Percentiles rank a stretch among this genome's conserved stretches.
phyloP scores from a whole-genome alignment of 305 asterid genomes.

The Andrographis paniculata region DNA sequence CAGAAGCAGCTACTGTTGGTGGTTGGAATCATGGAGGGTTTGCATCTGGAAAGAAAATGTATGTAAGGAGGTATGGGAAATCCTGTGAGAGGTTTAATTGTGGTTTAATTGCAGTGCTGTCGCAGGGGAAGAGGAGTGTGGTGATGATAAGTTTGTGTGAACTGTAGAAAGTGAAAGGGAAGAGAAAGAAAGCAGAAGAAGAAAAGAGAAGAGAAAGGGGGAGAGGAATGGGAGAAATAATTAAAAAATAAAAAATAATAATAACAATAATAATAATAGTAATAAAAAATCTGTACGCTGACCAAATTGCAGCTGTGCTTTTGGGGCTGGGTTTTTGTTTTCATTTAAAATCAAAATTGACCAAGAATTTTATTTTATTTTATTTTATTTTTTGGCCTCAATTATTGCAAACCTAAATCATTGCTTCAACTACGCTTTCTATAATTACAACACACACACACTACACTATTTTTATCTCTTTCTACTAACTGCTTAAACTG shows the following conservation, averaged over 20 bases:
- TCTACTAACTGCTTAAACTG: too few relatives aligned
- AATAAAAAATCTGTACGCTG: not conserved
- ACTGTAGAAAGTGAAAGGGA: slow-evolving; percentile 3
- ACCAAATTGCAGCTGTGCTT: slow-evolving; percentile 9
- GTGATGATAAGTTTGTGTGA: not conserved
- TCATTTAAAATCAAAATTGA: not conserved
- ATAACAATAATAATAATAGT: too few relatives aligned
- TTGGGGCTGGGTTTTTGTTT: slow-evolving; percentile 13
- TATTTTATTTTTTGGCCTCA: too few relatives aligned
- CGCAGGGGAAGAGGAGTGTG: not conserved
- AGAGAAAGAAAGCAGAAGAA: slow-evolving; percentile 1
- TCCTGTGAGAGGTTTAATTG: slow-evolving; percentile 17
- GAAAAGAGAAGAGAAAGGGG: not conserved
- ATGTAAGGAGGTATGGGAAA: slow-evolving; percentile 5
- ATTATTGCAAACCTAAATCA: too few relatives aligned
- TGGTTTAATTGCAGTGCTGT: slow-evolving; percentile 10
- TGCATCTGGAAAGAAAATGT: slow-evolving; percentile 4
- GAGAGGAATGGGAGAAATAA: too few relatives aligned
- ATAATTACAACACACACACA: too few relatives aligned
- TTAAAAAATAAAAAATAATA: too few relatives aligned
- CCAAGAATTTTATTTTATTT: not conserved
- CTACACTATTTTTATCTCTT: too few relatives aligned
- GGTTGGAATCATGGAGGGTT: slow-evolving; percentile 29
- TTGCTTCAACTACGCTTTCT: too few relatives aligned
- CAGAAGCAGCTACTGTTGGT: too few relatives aligned